Evolutionary conservation across 306 rosid species (phyloP), one percentile per base, ranked within the genome.

Genomic region (Casuarina glauca): DNA sequence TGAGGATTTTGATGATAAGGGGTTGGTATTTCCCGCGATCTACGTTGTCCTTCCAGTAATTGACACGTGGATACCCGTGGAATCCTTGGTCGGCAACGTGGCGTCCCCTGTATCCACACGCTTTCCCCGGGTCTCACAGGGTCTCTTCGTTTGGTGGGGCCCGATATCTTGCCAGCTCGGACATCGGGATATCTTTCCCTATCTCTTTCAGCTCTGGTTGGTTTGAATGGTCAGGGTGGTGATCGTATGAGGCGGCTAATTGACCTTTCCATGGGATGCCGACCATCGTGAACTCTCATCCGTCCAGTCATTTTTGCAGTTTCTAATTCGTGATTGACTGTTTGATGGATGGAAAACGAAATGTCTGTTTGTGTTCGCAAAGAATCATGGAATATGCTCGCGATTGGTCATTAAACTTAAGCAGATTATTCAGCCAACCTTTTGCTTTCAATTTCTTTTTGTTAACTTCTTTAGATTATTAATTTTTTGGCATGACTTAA

Each of bases 1-100:
- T 51, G 76, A 20, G 75, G 83, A 46, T 69, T 85, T 78, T 85
- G 78, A 78, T 74, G 96, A 94, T 90, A 90, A 91, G 94, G 85
- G 97, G 93, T 69, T 83, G 77, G 81, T 78, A 26, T 81, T 79
- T 58, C 76, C 50, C 89, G 98, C 91, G 91, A 94, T 94, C 98
- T 85, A 80, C 70, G 76, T 35, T 81, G 55, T 78, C 93, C 96
- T 84, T 78, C 91, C 84, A 78, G 0, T 68, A 7, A 0, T 0
- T 48, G 90, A 87, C 98, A 94, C 94, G 91, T 92, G 96, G 93
- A 84, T 7, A 15, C 16, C 45, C 50, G 80, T 58, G 74, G 80
- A 83, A 68, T 9, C 12, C 9, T 0, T 20, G 41, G 53, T 8
- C 10, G 20, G 7, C 32, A 73, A 80, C 85, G 90, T 93, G 98